Evolutionary conservation across 1,284 basidiomycete species (phyloP).

Genomic region (Cystobasidiaceae sp.): DNA sequence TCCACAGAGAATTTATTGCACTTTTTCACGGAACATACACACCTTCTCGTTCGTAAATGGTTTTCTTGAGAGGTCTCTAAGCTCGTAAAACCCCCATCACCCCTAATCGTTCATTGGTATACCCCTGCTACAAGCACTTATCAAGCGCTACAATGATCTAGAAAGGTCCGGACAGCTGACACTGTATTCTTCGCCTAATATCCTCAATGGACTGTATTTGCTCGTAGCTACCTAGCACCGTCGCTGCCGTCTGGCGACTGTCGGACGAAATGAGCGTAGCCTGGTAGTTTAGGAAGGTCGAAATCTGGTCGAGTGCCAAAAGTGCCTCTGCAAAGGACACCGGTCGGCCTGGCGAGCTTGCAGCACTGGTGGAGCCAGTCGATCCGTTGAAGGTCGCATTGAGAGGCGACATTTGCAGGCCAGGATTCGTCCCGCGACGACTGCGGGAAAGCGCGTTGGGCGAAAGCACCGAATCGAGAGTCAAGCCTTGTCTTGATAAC

Average conservation of each 20-base stretch:
- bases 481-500: not conserved
- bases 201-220: constrained; percentile 20
- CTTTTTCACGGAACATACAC: no score
- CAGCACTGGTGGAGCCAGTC: not conserved
- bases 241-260: not conserved
- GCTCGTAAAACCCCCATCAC: no score
- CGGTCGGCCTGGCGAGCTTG: not conserved
- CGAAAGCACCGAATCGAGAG: no score
- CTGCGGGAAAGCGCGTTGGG: no score
- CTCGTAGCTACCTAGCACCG: constrained; percentile 16
- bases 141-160: no score
- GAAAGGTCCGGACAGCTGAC: not conserved
- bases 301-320: constrained; percentile 3
- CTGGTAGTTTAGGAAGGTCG: constrained; percentile 7
- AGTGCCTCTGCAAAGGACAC: constrained; percentile 10
- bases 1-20: no score
- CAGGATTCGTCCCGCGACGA: no score
- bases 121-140: no score
- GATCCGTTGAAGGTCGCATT: not conserved
- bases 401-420: not conserved
- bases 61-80: no score
- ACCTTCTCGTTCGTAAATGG: no score
- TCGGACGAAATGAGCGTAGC: not conserved
- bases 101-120: no score
- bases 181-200: not conserved